Conservation (phyloP, 495 filamentous ascomycete species). For the Penicillium flavigenum region DNA sequence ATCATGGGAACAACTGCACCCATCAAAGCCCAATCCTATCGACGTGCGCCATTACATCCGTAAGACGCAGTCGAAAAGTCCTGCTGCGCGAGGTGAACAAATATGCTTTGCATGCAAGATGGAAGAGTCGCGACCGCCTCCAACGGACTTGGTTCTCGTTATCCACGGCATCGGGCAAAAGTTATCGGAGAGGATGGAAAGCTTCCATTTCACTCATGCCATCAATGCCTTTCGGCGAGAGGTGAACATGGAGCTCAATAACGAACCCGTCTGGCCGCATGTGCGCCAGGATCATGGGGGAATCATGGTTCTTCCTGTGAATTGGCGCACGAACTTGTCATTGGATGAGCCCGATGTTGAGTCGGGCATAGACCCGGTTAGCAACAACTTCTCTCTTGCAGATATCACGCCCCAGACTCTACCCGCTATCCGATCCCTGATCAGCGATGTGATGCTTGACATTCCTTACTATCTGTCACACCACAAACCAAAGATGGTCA, state of each 20-base stretch:
- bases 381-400: conserved; percentile 71
- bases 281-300: conserved; percentile 69
- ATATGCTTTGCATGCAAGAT: conserved; percentile 52
- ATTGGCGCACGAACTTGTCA: conserved; percentile 85
- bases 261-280: conserved; percentile 66
- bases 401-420: conserved; percentile 93
- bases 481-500: conserved; percentile 92
- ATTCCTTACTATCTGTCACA: conserved; percentile 96
- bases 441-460: conserved; percentile 96
- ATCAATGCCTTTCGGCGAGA: conserved; percentile 88
- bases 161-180: conserved; percentile 98
- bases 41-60: conserved; percentile 51
- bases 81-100: conserved; percentile 32
- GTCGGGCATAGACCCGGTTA: conserved; percentile 42
- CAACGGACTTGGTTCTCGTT: conserved; percentile 85
- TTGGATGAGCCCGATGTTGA: conserved; percentile 72
- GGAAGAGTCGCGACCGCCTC: conserved; percentile 65
- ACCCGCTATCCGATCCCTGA: conserved; percentile 81
- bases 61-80: conserved; percentile 35
- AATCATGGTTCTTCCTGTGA: conserved; percentile 75
- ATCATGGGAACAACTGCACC: conserved; percentile 74
- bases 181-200: conserved; percentile 91
- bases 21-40: conserved; percentile 50
- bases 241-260: conserved; percentile 80
- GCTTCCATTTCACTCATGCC: conserved; percentile 93